Conservation (phyloP, 2,329 filamentous ascomycete species). For the Arthrobotrys sinensis region DNA sequence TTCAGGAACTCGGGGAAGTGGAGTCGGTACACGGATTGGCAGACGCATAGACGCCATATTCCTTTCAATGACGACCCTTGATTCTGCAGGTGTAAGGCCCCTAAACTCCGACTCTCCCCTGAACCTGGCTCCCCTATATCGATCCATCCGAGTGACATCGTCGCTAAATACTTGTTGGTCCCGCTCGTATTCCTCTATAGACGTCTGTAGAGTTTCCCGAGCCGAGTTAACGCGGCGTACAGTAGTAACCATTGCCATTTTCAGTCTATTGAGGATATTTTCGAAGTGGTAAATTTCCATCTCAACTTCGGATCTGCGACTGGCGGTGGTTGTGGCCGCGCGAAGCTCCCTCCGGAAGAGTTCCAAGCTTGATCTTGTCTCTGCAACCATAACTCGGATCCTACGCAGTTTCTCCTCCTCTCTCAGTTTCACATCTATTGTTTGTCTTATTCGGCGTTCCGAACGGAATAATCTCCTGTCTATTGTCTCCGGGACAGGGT, state of each 20-base stretch:
- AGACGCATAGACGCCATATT: neutral
- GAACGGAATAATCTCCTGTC: conserved; percentile 3
- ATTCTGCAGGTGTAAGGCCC: conserved; percentile 1
- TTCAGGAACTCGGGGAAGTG: too few relatives aligned
- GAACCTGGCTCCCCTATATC: neutral
- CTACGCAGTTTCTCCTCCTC: neutral
- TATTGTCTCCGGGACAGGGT: conserved; percentile 5
- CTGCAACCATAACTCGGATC: neutral
- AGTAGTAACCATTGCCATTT: neutral
- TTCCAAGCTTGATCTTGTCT: neutral
- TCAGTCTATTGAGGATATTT: neutral
- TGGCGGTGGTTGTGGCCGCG: neutral
- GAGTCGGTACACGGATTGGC: neutral
- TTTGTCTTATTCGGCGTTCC: neutral
- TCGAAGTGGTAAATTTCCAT: neutral
- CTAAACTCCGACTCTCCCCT: conserved; percentile 13
- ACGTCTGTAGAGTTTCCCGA: neutral
- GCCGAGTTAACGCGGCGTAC: neutral
- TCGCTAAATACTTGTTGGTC: neutral
- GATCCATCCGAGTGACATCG: neutral
- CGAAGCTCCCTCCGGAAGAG: neutral
- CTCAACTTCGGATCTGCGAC: neutral
- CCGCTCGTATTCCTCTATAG: neutral
- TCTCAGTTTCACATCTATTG: neutral
- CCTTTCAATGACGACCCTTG: neutral